Conservation (phyloP, 2,329 filamentous ascomycete genomes). For the Thelonectria olida region DNA sequence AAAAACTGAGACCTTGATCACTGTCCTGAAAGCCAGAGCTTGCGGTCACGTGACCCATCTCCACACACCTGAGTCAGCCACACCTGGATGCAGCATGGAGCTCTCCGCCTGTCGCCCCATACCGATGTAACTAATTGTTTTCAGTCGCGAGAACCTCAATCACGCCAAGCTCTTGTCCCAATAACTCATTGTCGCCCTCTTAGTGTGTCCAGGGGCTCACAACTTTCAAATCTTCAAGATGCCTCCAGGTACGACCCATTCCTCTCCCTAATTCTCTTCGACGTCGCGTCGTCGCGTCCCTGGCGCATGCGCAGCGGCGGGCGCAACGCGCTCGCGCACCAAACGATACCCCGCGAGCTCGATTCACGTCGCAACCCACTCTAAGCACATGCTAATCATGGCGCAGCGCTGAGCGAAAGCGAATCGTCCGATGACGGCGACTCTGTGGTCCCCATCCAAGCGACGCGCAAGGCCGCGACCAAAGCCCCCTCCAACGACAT, state of each 20-base stretch:
- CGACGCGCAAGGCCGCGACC: slow-evolving; percentile 29
- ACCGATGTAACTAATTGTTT: not conserved
- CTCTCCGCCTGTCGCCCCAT: not conserved
- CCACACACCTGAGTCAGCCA: not conserved
- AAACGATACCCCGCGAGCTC: not conserved
- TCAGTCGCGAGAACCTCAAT: not conserved
- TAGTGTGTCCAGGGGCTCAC: not conserved
- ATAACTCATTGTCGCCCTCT: not conserved
- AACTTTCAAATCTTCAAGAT: slow-evolving; percentile 23
- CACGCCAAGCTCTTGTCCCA: not conserved
- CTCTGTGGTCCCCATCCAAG: slow-evolving; percentile 33
- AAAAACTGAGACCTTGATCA: not conserved
- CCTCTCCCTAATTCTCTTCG: not conserved
- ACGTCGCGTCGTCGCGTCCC: not conserved
- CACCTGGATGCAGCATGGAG: not conserved
- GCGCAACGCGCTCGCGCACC: slow-evolving; percentile 20
- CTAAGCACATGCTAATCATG: slow-evolving; percentile 28
- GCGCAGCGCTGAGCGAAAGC: slow-evolving; percentile 50
- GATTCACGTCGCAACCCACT: slow-evolving; percentile 8
- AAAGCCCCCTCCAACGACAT: slow-evolving; percentile 32
- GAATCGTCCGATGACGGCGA: slow-evolving; percentile 46
- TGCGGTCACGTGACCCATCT: not conserved
- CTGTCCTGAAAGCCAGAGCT: not conserved
- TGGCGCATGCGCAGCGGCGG: slow-evolving; percentile 12
- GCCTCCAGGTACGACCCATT: slow-evolving; percentile 38